Evolutionary conservation across 2,329 filamentous ascomycete genomes (phyloP).

Genomic region (Hirsutella minnesotensis): DNA sequence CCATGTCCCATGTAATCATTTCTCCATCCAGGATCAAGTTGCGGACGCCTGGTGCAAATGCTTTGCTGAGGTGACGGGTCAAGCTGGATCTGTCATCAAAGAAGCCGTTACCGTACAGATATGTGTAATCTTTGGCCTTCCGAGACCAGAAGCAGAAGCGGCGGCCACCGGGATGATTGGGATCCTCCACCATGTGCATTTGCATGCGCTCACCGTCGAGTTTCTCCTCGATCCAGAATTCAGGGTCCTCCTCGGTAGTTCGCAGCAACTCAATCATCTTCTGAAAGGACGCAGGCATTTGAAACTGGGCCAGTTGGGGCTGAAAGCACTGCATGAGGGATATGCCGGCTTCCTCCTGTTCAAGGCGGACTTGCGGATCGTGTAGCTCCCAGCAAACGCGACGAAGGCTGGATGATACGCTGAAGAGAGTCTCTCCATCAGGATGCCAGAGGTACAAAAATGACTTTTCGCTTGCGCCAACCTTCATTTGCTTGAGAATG

Average conservation of each 20-base stretch:
- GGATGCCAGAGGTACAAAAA: slow-evolving; percentile 75
- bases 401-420: slow-evolving; percentile 78
- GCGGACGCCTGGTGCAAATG: slow-evolving; percentile 65
- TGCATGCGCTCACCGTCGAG: slow-evolving; percentile 96
- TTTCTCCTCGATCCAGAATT: slow-evolving; percentile 98
- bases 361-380: slow-evolving; percentile 59
- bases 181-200: slow-evolving; percentile 75
- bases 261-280: slow-evolving; percentile 62
- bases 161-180: slow-evolving; percentile 53
- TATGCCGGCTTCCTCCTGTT: slow-evolving; percentile 64
- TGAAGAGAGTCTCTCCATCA: slow-evolving; percentile 69
- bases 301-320: slow-evolving; percentile 86
- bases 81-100: slow-evolving; percentile 64
- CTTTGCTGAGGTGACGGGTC: slow-evolving; percentile 65
- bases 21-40: slow-evolving; percentile 92
- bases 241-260: slow-evolving; percentile 54
- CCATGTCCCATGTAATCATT: slow-evolving; percentile 97
- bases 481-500: slow-evolving; percentile 66
- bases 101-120: slow-evolving; percentile 74
- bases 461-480: slow-evolving; percentile 76
- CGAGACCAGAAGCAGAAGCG: slow-evolving; percentile 86
- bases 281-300: slow-evolving; percentile 65
- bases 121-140: slow-evolving; percentile 93
- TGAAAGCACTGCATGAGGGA: slow-evolving; percentile 91
- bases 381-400: slow-evolving; percentile 91